phyloP scores from a whole-genome alignment of 2,329 filamentous ascomycete genomes.

The Microcyclospora tardicrescens region DNA sequence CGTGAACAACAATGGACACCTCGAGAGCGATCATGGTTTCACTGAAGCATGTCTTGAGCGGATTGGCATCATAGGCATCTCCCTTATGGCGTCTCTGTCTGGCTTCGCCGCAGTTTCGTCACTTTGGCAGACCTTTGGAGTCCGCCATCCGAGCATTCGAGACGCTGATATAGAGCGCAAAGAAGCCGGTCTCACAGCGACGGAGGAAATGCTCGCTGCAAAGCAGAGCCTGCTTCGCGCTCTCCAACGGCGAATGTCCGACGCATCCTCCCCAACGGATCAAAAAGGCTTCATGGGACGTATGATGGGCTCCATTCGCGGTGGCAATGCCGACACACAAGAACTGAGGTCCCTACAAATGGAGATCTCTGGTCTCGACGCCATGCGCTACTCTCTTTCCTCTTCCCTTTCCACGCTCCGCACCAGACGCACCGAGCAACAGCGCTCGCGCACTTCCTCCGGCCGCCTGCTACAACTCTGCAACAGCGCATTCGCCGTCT shows the following conservation, averaged over 20 bases:
- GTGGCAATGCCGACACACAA: conserved; percentile 45
- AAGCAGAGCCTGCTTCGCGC: conserved; percentile 62
- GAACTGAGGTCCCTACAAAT: conserved; percentile 48
- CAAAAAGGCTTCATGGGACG: conserved; percentile 54
- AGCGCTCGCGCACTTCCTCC: conserved; percentile 51
- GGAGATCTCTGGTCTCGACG: conserved; percentile 66
- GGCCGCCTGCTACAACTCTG: conserved; percentile 53
- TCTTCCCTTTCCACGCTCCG: conserved; percentile 52
- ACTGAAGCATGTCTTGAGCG: conserved; percentile 47
- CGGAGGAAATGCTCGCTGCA: conserved; percentile 62
- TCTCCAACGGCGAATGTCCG: conserved; percentile 51
- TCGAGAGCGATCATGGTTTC: conserved; percentile 31
- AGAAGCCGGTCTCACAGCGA: conserved; percentile 63
- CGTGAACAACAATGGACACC: conserved; percentile 21
- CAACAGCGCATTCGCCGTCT: conserved; percentile 59
- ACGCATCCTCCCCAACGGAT: conserved; percentile 24
- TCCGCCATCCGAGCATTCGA: conserved; percentile 43
- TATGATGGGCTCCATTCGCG: conserved; percentile 57
- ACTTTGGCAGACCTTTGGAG: conserved; percentile 71
- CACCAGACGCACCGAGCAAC: conserved; percentile 48
- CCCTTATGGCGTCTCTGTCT: conserved; percentile 75
- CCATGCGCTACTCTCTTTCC: conserved; percentile 62
- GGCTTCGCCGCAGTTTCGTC: conserved; percentile 82
- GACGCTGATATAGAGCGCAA: conserved; percentile 66
- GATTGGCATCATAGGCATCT: conserved; percentile 74